A percentile compares a stretch with the other conserved stretches of the same genome.
phyloP scores from a whole-genome alignment of 1,284 basidiomycete genomes.

The Polyporus tsugae region DNA sequence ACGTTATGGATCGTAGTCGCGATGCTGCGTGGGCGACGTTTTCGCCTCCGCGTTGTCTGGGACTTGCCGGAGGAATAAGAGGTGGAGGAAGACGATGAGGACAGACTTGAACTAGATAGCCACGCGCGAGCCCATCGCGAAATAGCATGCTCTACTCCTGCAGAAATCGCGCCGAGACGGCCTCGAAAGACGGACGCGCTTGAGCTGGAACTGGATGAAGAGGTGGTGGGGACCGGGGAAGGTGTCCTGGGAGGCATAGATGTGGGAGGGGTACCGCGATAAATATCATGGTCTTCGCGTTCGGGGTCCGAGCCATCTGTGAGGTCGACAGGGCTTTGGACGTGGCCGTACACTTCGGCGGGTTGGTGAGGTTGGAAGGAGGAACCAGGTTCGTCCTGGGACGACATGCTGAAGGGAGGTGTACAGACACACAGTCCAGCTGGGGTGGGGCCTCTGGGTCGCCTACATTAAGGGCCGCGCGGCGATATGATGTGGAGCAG shows the following conservation, averaged over 20 bases:
- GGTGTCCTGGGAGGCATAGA: conserved; percentile 40
- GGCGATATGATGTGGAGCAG: conserved; percentile 16
- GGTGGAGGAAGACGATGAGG: conserved; percentile 52
- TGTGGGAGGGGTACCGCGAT: conserved; percentile 58
- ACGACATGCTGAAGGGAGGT: conserved; percentile 22
- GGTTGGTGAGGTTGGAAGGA: conserved; percentile 26
- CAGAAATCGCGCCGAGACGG: conserved; percentile 50
- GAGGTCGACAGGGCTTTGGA: conserved; percentile 27
- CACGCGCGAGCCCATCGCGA: conserved; percentile 54
- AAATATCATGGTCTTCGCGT: conserved; percentile 60
- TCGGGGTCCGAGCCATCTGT: conserved; percentile 37
- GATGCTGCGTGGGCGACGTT: conserved; percentile 50
- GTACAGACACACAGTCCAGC: conserved; percentile 5
- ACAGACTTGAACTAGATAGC: conserved; percentile 53
- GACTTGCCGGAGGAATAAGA: conserved; percentile 50
- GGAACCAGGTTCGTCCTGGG: conserved; percentile 25
- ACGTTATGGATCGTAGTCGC: conserved; percentile 55
- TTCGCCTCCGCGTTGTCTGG: conserved; percentile 51
- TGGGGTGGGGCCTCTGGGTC: conserved; percentile 7
- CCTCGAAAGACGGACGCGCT: conserved; percentile 45
- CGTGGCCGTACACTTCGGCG: conserved; percentile 33
- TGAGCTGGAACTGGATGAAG: conserved; percentile 45
- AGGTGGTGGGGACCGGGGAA: conserved; percentile 42
- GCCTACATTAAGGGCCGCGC: conserved; percentile 27
- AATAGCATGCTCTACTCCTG: conserved; percentile 55